Evolutionary conservation across 148 eudicot species (phyloP).

Genomic region (Tetragonia tetragonoides): DNA sequence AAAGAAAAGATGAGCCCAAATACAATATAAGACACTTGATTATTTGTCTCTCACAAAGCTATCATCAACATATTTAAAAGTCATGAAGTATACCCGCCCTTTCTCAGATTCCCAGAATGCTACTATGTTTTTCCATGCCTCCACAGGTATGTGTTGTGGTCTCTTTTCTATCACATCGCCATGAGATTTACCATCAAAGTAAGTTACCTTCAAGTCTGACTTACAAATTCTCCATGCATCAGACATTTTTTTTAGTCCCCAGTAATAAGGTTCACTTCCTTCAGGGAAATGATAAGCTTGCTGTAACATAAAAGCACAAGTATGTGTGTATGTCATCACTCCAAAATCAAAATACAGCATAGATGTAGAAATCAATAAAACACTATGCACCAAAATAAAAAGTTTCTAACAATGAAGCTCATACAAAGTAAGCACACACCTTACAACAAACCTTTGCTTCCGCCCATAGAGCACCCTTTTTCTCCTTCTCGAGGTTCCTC

Average conservation of each 20-base stretch:
- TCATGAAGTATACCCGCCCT: neutral
- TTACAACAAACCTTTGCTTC: neutral
- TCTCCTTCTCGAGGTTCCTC: neutral
- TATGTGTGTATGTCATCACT: neutral
- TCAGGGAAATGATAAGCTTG: neutral
- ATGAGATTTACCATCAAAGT: neutral
- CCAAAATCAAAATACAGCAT: too few relatives aligned
- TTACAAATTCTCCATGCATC: neutral
- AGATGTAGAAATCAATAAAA: too few relatives aligned
- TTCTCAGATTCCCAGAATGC: neutral
- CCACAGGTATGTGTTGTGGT: neutral
- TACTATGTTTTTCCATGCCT: neutral
- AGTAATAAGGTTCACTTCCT: neutral
- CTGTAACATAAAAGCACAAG: neutral
- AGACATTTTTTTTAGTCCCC: neutral
- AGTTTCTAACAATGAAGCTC: neutral
- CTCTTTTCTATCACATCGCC: neutral
- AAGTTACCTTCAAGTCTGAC: neutral
- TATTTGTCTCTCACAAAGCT: too few relatives aligned
- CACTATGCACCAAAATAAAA: too few relatives aligned
- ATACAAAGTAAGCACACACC: neutral
- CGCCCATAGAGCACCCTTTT: neutral
- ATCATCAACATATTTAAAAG: neutral
- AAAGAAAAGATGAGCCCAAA: too few relatives aligned
- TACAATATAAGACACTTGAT: too few relatives aligned